Evolutionary conservation across 1,284 basidiomycete species (phyloP), one percentile per base, ranked within the genome.

Genomic region (Malassezia obtusa): DNA sequence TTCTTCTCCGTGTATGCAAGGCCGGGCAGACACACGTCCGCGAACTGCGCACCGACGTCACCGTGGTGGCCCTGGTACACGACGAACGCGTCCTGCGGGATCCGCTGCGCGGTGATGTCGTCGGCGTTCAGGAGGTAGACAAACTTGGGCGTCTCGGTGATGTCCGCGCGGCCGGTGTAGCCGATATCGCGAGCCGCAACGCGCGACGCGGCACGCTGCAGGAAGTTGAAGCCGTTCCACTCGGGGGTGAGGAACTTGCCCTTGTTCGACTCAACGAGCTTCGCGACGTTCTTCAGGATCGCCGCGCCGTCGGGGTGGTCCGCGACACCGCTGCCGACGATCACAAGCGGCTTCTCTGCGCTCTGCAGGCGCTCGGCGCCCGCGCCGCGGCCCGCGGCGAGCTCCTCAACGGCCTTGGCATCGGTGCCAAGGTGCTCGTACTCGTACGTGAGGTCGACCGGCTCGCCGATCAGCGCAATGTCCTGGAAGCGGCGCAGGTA

Each of bases 21-120:
- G 24, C 83, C 89, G 38, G 94, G 94, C 37, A 98, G 78, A 75
- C 87, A 89, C 55, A 98, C 90, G 74, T 98, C 92, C 17, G 94
- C 94, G 47, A 91, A 84, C 71, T 91, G 88, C 3, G 94, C 94
- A 46, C 94, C 92, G 38, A 89, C 80, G 75, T 99, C 94, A 74
- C 94, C 94, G 74, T 98, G 92, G 77, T 96, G 92, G 40, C 94
- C 94, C 76, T 98, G 94, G 78, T 98, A 99, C 14, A 98, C 92
- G 40, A 98, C 92, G 71, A 98, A 98, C 1, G 92, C 90, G 68
- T 91, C 83, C 59, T 83, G 79, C 28, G 94, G 91, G 60, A 99
- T 94, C n/a, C 84, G 82, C 55, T 84, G 82, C 39, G 89, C 86
- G 69, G 90, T 82, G 53, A 98, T 78, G 73, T 96, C 91, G 70